Evolutionary conservation across 768 basidiomycete genomes (phyloP).

Genomic region (Phlebiopsis flavidoalba): DNA sequence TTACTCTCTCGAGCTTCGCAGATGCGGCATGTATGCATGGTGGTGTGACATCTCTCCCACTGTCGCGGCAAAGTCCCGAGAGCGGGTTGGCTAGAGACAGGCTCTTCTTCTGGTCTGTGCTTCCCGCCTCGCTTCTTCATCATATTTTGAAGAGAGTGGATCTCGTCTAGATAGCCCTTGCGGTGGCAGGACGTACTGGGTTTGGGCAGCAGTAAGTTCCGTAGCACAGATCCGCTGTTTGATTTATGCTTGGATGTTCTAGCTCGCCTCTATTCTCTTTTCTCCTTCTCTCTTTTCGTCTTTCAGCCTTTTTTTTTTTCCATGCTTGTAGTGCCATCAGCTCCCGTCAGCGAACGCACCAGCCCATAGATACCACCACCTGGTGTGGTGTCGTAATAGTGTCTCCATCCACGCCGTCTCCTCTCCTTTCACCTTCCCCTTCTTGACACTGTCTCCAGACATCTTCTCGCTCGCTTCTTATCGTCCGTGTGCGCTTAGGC

Average conservation of each 20-base stretch:
- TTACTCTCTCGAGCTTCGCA: neutral
- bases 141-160: conserved; percentile 78
- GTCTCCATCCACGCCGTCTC: conserved; percentile 94
- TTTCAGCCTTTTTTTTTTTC: conserved; percentile 84
- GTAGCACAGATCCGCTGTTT: neutral
- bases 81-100: neutral
- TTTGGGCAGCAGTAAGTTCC: conserved; percentile 6
- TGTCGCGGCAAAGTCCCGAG: neutral
- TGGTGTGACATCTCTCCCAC: neutral
- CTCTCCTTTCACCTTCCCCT: too few species aligned
- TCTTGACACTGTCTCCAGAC: too few species aligned
- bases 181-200: neutral
- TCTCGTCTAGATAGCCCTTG: conserved; percentile 63
- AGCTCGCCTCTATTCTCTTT: conserved; percentile 23
- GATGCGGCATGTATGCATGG: too few species aligned
- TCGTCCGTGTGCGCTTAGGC: conserved; percentile 44
- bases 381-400: conserved; percentile 55
- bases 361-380: conserved; percentile 60
- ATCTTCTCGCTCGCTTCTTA: conserved; percentile 39
- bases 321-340: conserved; percentile 86
- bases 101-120: conserved; percentile 27
- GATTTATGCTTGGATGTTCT: conserved; percentile 12
- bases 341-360: conserved; percentile 60
- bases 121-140: conserved; percentile 75
- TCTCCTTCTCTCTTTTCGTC: conserved; percentile 64